These are phyloP conservation scores for Pleoardoris graminearum DNA, from an alignment of 2,329 filamentous ascomycete genomes.

Conservation along the genomic window DNA sequence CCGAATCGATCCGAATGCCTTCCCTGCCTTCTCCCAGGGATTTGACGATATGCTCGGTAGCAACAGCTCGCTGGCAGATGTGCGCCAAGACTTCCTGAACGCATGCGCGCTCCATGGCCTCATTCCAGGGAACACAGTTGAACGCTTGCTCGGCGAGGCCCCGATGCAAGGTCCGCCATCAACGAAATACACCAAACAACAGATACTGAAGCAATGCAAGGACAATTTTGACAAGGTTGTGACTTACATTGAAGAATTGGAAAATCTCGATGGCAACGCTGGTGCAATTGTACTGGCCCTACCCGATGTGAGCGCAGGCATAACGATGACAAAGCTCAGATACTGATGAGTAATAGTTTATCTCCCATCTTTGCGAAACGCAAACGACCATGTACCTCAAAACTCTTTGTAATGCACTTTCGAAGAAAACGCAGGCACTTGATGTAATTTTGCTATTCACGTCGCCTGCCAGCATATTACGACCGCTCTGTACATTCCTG, in stretches of 20 bases:
- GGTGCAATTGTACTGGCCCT: slow-evolving; percentile 78
- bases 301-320: slow-evolving; percentile 42
- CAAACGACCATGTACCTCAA: slow-evolving; percentile 83
- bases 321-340: neutral
- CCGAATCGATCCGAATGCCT: slow-evolving; percentile 64
- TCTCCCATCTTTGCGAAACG: slow-evolving; percentile 68
- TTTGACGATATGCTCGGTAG: slow-evolving; percentile 60
- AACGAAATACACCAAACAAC: slow-evolving; percentile 76
- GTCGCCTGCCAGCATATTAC: slow-evolving; percentile 68
- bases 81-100: slow-evolving; percentile 82
- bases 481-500: slow-evolving; percentile 73
- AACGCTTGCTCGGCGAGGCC: slow-evolving; percentile 79
- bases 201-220: slow-evolving; percentile 76
- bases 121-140: slow-evolving; percentile 76
- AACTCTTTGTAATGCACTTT: slow-evolving; percentile 71
- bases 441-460: slow-evolving; percentile 79
- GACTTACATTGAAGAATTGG: slow-evolving; percentile 76
- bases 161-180: slow-evolving; percentile 77
- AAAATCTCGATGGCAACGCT: slow-evolving; percentile 89
- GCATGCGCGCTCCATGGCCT: slow-evolving; percentile 86
- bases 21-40: slow-evolving; percentile 66
- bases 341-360: slow-evolving; percentile 54
- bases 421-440: slow-evolving; percentile 69
- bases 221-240: slow-evolving; percentile 75
- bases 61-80: slow-evolving; percentile 65